Percentiles rank a stretch among this genome's conserved stretches.
Evolutionary conservation across 2,329 filamentous ascomycete genomes (phyloP).

Genomic region (Helicocarpus griseus): DNA sequence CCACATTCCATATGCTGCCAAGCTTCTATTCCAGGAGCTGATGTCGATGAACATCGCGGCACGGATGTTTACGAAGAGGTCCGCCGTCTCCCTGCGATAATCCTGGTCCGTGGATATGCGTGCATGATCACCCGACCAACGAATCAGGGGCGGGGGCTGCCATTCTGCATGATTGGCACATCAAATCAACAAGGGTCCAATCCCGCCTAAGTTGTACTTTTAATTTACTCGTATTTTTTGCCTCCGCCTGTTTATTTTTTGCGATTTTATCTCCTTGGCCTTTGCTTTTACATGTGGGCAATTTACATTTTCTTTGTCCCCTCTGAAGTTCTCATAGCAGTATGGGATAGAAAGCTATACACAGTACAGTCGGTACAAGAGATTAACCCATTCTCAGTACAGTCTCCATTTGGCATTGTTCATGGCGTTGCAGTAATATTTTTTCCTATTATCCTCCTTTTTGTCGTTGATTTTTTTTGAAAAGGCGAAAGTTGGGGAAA

Average conservation of each 20-base stretch:
- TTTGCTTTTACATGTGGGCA: not conserved
- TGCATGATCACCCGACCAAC: not conserved
- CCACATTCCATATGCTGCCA: constrained; percentile 94
- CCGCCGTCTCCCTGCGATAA: constrained; percentile 33
- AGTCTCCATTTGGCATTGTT: not conserved
- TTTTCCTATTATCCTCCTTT: not conserved
- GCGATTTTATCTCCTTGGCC: not conserved
- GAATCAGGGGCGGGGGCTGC: not conserved
- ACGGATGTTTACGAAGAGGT: constrained; percentile 80
- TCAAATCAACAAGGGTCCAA: not conserved
- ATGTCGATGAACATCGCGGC: constrained; percentile 98
- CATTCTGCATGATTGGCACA: not conserved
- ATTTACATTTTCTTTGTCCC: not conserved
- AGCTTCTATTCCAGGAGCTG: constrained; percentile 95
- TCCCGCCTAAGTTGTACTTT: constrained; percentile 17
- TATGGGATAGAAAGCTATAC: not conserved
- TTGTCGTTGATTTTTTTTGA: constrained; percentile 1
- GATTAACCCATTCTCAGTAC: not conserved
- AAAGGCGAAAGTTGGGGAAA: constrained; percentile 3
- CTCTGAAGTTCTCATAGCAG: not conserved
- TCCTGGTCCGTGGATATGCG: not conserved
- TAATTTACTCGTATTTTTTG: constrained; percentile 32
- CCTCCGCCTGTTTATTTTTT: constrained; percentile 10
- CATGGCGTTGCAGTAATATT: not conserved
- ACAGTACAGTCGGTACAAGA: not conserved